A percentile compares a stretch with the other conserved stretches of the same genome.
phyloP scores from a whole-genome alignment of 1,284 basidiomycete species.

The Marasmius sp. region DNA sequence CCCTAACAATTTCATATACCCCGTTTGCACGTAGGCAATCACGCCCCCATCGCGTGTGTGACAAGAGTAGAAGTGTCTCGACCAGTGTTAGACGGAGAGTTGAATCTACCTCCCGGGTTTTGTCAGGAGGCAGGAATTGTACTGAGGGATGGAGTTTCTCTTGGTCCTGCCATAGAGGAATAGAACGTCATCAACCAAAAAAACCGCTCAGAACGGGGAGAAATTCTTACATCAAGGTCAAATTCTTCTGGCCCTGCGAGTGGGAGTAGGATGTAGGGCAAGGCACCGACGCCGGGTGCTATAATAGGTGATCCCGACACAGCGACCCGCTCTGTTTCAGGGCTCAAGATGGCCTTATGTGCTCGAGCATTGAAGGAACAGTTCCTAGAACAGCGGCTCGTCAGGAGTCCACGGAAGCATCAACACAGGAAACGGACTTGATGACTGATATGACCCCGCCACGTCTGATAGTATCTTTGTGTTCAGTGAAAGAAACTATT shows the following conservation, averaged over 20 bases:
- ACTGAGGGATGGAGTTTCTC: conserved; percentile 83
- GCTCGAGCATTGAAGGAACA: conserved; percentile 70
- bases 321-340: conserved; percentile 49
- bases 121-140: conserved; percentile 87
- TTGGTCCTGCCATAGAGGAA: conserved; percentile 64
- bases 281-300: conserved; percentile 79
- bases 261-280: conserved; percentile 85
- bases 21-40: conserved; percentile 81
- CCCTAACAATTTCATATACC: conserved; percentile 85
- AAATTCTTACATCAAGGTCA: conserved; percentile 71
- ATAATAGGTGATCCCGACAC: conserved; percentile 54
- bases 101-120: conserved; percentile 81
- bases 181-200: conserved; percentile 12
- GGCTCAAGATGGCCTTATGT: conserved; percentile 69
- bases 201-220: background rate
- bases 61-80: conserved; percentile 87
- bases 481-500: conserved; percentile 85
- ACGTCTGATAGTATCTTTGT: conserved; percentile 80
- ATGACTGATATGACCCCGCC: conserved; percentile 85
- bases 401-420: background rate
- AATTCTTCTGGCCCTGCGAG: conserved; percentile 94
- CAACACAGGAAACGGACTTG: conserved; percentile 54
- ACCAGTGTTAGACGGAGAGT: conserved; percentile 83
- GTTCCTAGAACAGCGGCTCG: conserved; percentile 53
- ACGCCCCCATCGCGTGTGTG: conserved; percentile 86